Base-by-base conservation (phyloP, 2,329 filamentous ascomycete genomes). In the Cercospora beticola region DNA sequence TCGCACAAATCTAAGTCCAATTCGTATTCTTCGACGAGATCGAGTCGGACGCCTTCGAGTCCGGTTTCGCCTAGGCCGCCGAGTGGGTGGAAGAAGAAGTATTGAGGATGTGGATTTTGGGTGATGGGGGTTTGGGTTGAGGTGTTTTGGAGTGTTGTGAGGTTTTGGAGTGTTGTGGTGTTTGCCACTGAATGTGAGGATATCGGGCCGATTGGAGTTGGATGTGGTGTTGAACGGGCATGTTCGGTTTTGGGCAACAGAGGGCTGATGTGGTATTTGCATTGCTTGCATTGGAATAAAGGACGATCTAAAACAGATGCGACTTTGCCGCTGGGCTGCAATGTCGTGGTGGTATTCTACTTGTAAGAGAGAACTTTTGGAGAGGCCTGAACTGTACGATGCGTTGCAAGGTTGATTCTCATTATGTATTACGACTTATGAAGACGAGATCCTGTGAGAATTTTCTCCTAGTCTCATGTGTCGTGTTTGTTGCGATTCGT, bases 1-100 rank as follows among this genome's bases (percentile, higher is more conserved):
- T 54, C 62, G 31, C 26, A 57, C n/a, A 64, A 65, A 31, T 65
- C 62, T 26, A 58, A 58, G 31, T 65, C 62, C 12, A 26, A 58
- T 6, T 58, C 52, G 52, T 64, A 58, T 33, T 58, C 62, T 40
- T 58, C 62, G 14, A 23, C 62, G 14, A 23, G 52, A 8, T 58
- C 52, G 14, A 65, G 62, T 21, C 18, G 62, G 62, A 58, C 49
- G 46, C 30, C 61, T 23, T 56, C 49, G 30, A 64, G 18, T 18
- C 62, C 62, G 7, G 23, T 49, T n/a, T 58, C 62, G 52, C 62
- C 62, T 8, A 28, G 52, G 52, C 33, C 52, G 62, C 12, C 26
- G 31, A 18, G 26, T n/a, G 61, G 61, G 6, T 46, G 62, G 52
- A 5, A 14, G 21, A 46, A 46, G 62, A 31, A 16, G 30, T 49